phyloP scores from a whole-genome alignment of 73 alveolate species.

The Vitrella brassicaformis region DNA sequence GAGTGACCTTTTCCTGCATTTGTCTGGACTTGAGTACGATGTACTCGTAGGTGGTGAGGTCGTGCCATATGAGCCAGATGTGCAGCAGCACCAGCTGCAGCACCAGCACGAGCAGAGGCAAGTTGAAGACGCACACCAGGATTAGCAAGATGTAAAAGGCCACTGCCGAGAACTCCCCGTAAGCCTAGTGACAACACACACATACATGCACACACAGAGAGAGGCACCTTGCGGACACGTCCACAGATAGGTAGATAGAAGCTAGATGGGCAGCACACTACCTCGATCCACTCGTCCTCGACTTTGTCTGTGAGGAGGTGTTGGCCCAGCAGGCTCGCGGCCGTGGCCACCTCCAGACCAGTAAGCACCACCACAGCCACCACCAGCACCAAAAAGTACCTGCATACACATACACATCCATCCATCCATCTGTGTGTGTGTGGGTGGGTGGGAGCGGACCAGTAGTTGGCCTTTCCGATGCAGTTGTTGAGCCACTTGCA shows the following conservation, averaged over 20 bases:
- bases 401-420: too few species aligned
- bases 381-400: too few species aligned
- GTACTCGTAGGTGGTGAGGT: background rate
- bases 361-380: too few species aligned
- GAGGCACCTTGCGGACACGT: too few species aligned
- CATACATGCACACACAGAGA: background rate
- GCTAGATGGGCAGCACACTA: too few species aligned
- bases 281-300: too few species aligned
- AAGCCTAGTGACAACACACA: background rate
- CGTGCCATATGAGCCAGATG: background rate
- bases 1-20: too few species aligned
- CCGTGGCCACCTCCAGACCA: too few species aligned
- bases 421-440: background rate
- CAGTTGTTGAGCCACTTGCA: conserved; percentile 58
- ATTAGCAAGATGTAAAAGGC: background rate
- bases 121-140: background rate
- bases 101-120: background rate
- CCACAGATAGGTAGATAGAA: too few species aligned
- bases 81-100: background rate
- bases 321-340: too few species aligned
- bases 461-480: conserved; percentile 41
- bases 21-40: background rate
- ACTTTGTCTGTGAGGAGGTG: too few species aligned
- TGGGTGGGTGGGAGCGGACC: background rate
- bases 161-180: background rate